These are phyloP conservation scores for Ogataea methanolica DNA, from an alignment of 805 yeast species.

Conservation along the genomic window DNA sequence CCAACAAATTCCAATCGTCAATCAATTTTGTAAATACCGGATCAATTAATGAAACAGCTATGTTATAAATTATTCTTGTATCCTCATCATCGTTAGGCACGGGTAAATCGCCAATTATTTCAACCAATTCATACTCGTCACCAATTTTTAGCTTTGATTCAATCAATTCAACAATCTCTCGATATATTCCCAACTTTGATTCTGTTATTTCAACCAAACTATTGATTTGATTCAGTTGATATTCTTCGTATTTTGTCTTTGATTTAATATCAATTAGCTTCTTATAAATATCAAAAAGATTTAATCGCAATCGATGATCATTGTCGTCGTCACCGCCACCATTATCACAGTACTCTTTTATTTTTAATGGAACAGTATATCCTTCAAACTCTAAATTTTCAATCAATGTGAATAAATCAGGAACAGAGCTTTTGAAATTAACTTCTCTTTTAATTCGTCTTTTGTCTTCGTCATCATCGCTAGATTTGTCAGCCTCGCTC, in stretches of 20 bases:
- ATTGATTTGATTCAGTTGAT: constrained; percentile 11
- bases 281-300: constrained; percentile 12
- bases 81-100: constrained; percentile 5
- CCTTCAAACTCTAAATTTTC: constrained; percentile 33
- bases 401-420: constrained; percentile 34
- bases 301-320: constrained; percentile 15
- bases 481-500: constrained; percentile 17
- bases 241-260: constrained; percentile 9
- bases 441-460: background rate
- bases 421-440: constrained; percentile 15
- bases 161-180: background rate
- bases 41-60: constrained; percentile 17
- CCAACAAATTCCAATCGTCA: constrained; percentile 34
- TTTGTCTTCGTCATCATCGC: constrained; percentile 21
- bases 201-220: constrained; percentile 1
- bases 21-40: constrained; percentile 19
- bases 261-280: constrained; percentile 5
- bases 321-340: background rate
- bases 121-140: constrained; percentile 1
- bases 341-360: constrained; percentile 33
- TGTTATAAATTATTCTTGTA: constrained; percentile 5
- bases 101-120: constrained; percentile 1
- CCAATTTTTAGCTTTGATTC: background rate
- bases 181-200: constrained; percentile 4
- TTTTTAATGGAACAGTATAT: constrained; percentile 31